Evolutionary conservation across 1,139 yeast species (phyloP).

Genomic region (Sugiyamaella castrensis): DNA sequence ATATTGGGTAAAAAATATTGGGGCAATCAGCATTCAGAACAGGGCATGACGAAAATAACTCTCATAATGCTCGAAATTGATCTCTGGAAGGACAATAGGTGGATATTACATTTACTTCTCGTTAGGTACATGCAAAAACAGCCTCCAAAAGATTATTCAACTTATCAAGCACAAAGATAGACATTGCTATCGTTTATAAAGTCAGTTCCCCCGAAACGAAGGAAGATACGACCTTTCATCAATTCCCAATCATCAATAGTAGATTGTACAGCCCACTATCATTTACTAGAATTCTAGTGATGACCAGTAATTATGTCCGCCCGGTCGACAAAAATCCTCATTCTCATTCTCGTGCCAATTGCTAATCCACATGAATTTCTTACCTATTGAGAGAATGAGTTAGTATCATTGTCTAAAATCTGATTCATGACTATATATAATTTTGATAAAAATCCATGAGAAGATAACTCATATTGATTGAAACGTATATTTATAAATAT

Average conservation of each 20-base stretch:
- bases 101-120: not conserved
- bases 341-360: slow-evolving; percentile 1
- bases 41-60: too few species aligned
- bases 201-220: slow-evolving; percentile 11
- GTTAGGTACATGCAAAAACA: not conserved
- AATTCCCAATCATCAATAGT: slow-evolving; percentile 14
- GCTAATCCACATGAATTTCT: not conserved
- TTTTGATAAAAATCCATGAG: not conserved
- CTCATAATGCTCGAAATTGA: too few species aligned
- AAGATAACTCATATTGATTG: slow-evolving; percentile 20
- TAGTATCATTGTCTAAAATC: slow-evolving; percentile 1
- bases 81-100: too few species aligned
- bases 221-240: slow-evolving; percentile 22
- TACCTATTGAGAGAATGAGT: slow-evolving; percentile 1
- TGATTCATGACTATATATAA: not conserved
- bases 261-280: slow-evolving; percentile 23
- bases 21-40: too few species aligned
- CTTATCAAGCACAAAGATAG: not conserved
- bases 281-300: slow-evolving; percentile 8
- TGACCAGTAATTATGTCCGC: slow-evolving; percentile 22
- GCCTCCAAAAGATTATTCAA: too few species aligned
- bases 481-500: slow-evolving; percentile 16
- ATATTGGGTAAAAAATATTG: too few species aligned
- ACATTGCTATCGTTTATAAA: not conserved
- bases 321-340: slow-evolving; percentile 27